These are phyloP conservation scores for Sporothrix pseudoabietina DNA, from an alignment of 2,329 filamentous ascomycete genomes.

Conservation along the genomic window DNA sequence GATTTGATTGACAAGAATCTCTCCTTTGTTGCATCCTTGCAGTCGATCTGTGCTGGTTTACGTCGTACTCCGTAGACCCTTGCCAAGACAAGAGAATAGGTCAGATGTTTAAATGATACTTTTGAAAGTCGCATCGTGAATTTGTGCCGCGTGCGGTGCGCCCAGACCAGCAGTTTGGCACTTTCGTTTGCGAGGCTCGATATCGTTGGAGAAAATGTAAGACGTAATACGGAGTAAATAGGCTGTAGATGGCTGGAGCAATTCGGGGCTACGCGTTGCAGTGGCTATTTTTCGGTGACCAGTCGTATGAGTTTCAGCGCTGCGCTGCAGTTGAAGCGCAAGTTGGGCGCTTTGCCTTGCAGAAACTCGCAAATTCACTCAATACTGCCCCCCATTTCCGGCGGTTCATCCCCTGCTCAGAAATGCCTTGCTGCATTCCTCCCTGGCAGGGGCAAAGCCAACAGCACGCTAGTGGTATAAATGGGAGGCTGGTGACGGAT, in stretches of 20 bases:
- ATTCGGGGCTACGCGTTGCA: neutral
- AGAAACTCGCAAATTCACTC: neutral
- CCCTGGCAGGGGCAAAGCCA: neutral
- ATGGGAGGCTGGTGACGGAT: slow-evolving; percentile 20
- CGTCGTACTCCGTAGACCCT: neutral
- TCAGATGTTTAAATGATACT: too few species aligned
- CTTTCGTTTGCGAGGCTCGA: neutral
- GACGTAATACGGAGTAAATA: too few species aligned
- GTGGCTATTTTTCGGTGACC: neutral
- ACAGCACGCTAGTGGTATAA: neutral
- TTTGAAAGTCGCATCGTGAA: slow-evolving; percentile 1
- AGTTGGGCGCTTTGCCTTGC: neutral
- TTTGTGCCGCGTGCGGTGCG: slow-evolving; percentile 1
- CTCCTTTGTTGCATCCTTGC: neutral
- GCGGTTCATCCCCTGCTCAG: neutral
- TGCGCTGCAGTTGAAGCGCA: neutral
- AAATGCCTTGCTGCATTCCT: neutral
- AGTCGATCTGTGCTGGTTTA: neutral
- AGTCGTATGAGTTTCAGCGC: slow-evolving; percentile 1
- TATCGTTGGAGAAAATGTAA: neutral
- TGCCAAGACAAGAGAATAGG: neutral
- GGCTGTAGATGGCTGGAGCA: neutral
- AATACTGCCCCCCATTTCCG: neutral
- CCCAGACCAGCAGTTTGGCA: neutral
- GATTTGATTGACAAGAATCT: neutral